Base-by-base conservation (phyloP, 768 basidiomycete species). In the Mycena alexandri region DNA sequence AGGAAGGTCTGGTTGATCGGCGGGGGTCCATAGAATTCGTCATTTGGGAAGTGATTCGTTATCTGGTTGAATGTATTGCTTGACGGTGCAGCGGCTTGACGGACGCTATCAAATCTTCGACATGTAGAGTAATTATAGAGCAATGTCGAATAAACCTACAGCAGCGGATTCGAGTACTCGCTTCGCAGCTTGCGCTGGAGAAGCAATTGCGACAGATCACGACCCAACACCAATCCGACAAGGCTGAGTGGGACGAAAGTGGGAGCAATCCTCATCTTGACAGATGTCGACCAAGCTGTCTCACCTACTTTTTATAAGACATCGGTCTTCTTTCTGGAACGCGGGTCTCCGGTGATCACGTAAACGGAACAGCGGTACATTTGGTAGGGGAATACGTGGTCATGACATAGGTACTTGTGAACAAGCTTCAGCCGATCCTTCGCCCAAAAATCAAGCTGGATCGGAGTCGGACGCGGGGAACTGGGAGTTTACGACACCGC, bases 11-110 rank as follows among this genome's bases (percentile, higher is more conserved):
- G n/a, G n/a, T n/a, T n/a, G n/a, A n/a, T n/a, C n/a, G n/a, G n/a
- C n/a, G n/a, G n/a, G n/a, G n/a, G n/a, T n/a, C n/a, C n/a, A n/a
- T n/a, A n/a, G n/a, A n/a, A n/a, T n/a, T n/a, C n/a, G n/a, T n/a
- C n/a, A n/a, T n/a, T n/a, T n/a, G n/a, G n/a, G n/a, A n/a, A n/a
- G n/a, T n/a, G n/a, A n/a, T n/a, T n/a, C n/a, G n/a, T n/a, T n/a
- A n/a, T n/a, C n/a, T 65, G 63, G 63, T 58, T 58, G 42, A 65
- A 65, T 57, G 38, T 43, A 14, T 65, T 57, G 48, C 47, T 58
- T 51, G 56, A 6, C 21, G 56, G 51, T 22, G 56, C 57, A 25
- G 10, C 17, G 22, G 41, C 48, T 65, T 65, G 63, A 38, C 56
- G 63, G 33, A 48, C 22, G 44, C 44, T 52, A 11, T 47, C 29